Percentiles rank a stretch among this genome's conserved stretches.
These are phyloP conservation scores for Sclerotinia sclerotiorum DNA, from an alignment of 2,329 filamentous ascomycete species.

Conservation along the genomic window DNA sequence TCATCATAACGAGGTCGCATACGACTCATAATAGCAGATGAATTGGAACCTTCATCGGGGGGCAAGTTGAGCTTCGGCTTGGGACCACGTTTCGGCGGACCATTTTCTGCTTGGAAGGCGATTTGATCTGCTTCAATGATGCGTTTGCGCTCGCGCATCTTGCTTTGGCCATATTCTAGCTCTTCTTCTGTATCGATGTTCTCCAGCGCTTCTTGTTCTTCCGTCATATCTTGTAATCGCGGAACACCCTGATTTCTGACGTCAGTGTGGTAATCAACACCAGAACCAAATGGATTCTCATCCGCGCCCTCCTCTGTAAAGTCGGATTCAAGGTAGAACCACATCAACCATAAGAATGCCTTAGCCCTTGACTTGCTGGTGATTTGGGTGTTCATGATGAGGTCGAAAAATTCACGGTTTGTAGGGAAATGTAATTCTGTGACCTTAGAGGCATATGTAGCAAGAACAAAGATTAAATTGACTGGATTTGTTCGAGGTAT, in stretches of 20 bases:
- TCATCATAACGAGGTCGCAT: slow-evolving; percentile 61
- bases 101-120: slow-evolving; percentile 41
- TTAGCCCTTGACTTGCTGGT: slow-evolving; percentile 79
- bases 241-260: slow-evolving; percentile 71
- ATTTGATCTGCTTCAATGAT: slow-evolving; percentile 74
- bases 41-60: slow-evolving; percentile 43
- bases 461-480: slow-evolving; percentile 93
- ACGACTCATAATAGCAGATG: slow-evolving; percentile 54
- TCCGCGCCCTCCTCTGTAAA: slow-evolving; percentile 85
- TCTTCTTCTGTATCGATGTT: slow-evolving; percentile 74
- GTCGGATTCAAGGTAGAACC: slow-evolving; percentile 97
- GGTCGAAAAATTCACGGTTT: slow-evolving; percentile 87
- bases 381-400: slow-evolving; percentile 86
- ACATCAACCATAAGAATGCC: slow-evolving; percentile 97
- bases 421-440: slow-evolving; percentile 89
- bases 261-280: slow-evolving; percentile 63
- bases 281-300: slow-evolving; percentile 84
- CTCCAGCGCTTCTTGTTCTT: slow-evolving; percentile 65
- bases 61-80: slow-evolving; percentile 42
- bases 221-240: slow-evolving; percentile 61
- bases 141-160: slow-evolving; percentile 70
- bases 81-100: slow-evolving; percentile 56
- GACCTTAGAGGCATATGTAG: slow-evolving; percentile 84
- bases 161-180: slow-evolving; percentile 67
- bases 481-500: slow-evolving; percentile 91